These are phyloP conservation scores for Basidiobolus meristosporus DNA, from an alignment of 371 early-diverging fungal species.

Conservation along the genomic window DNA sequence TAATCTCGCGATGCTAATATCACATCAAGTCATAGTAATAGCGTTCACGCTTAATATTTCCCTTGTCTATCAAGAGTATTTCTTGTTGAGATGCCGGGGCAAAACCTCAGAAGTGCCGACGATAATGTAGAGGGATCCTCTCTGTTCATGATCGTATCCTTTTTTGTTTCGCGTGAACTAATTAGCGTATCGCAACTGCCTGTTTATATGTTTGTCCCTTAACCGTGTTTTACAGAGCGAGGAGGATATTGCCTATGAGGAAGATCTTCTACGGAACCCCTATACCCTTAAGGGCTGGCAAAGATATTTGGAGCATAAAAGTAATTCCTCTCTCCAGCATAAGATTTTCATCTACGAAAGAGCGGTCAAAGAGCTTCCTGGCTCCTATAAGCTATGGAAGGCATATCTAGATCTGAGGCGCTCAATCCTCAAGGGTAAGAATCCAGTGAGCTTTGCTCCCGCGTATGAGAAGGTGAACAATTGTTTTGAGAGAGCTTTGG, in stretches of 20 bases:
- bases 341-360: conserved; percentile 62
- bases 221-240: conserved; percentile 16
- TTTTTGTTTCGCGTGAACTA: too few species aligned
- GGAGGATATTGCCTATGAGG: conserved; percentile 69
- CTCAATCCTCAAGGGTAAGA: conserved; percentile 17
- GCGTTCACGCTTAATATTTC: too few species aligned
- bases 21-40: too few species aligned
- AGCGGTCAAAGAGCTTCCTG: conserved; percentile 70
- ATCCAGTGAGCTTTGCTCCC: conserved; percentile 21
- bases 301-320: conserved; percentile 78
- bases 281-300: conserved; percentile 69
- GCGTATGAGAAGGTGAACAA: conserved; percentile 44
- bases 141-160: too few species aligned
- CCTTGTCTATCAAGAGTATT: too few species aligned
- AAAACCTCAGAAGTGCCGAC: too few species aligned
- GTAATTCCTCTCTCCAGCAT: conserved; percentile 12
- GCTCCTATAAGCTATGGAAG: conserved; percentile 93
- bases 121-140: too few species aligned
- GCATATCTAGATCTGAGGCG: conserved; percentile 59
- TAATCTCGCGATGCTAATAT: too few species aligned
- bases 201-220: background rate
- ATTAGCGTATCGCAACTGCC: too few species aligned
- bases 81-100: too few species aligned
- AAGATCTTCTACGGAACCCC: conserved; percentile 74
- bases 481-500: conserved; percentile 70